A percentile compares a stretch with the other conserved stretches of the same genome.
Evolutionary conservation across 805 yeast species (phyloP).

Genomic region (Candida adriatica): DNA sequence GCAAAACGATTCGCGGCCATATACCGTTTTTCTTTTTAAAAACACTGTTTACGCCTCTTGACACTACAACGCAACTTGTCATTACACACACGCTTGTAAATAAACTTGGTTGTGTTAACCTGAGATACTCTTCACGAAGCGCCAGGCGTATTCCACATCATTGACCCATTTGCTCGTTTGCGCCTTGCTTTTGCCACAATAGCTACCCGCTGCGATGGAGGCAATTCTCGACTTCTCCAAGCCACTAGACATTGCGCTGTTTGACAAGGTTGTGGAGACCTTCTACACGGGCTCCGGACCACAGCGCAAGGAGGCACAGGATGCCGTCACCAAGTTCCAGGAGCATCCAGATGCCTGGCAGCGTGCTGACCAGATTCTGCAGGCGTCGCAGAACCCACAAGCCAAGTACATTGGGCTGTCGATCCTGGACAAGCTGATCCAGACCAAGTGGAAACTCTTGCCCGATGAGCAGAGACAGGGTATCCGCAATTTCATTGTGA

Average conservation of each 20-base stretch:
- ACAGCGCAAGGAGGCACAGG: constrained; percentile 63
- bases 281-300: constrained; percentile 75
- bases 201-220: constrained; percentile 57
- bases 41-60: too few relatives aligned
- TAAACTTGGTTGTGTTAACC: too few relatives aligned
- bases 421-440: constrained; percentile 82
- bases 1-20: too few relatives aligned
- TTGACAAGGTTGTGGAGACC: constrained; percentile 80
- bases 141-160: too few relatives aligned
- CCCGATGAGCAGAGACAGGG: constrained; percentile 88
- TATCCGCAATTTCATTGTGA: constrained; percentile 87
- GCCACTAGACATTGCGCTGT: constrained; percentile 70
- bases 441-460: constrained; percentile 87
- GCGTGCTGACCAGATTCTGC: constrained; percentile 82
- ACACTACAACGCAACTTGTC: too few relatives aligned
- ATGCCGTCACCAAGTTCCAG: constrained; percentile 71
- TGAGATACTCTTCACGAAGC: too few relatives aligned
- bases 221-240: constrained; percentile 77
- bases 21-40: too few relatives aligned
- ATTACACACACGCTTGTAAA: too few relatives aligned
- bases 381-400: constrained; percentile 71
- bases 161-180: too few relatives aligned
- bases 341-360: constrained; percentile 96
- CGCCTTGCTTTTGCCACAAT: too few relatives aligned
- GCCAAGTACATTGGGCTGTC: constrained; percentile 89